A percentile compares a stretch with the other conserved stretches of the same genome.
phyloP scores from a whole-genome alignment of 306 rosid genomes.

The Pterocarpus santalinus region DNA sequence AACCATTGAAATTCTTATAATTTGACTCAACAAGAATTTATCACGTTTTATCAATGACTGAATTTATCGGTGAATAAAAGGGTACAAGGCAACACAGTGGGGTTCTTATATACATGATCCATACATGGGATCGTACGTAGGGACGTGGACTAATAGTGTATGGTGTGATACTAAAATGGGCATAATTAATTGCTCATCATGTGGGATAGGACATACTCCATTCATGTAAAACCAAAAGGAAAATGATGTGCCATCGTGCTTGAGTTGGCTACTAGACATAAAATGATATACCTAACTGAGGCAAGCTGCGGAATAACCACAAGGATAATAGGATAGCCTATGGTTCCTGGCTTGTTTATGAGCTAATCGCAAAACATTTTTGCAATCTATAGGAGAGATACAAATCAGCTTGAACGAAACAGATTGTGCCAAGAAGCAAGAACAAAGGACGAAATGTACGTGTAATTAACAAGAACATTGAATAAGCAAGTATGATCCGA shows the following conservation, averaged over 20 bases:
- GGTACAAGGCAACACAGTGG: no score
- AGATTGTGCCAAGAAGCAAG: background rate
- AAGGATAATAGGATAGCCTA: background rate
- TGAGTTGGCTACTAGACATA: background rate
- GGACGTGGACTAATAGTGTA: background rate
- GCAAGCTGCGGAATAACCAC: constrained; percentile 9
- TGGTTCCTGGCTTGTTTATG: background rate
- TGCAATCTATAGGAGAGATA: background rate
- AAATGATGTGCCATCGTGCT: constrained; percentile 35
- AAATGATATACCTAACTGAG: constrained; percentile 16
- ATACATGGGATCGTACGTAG: background rate
- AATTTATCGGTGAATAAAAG: no score
- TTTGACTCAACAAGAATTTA: no score
- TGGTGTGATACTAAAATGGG: background rate
- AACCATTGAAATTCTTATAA: no score
- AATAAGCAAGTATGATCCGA: background rate
- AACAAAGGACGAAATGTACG: background rate
- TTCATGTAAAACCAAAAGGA: constrained; percentile 34
- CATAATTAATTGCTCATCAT: background rate
- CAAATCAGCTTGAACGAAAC: background rate
- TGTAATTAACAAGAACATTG: background rate
- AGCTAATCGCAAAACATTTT: background rate
- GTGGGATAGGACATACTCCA: constrained; percentile 30
- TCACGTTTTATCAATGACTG: no score
- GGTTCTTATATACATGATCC: no score